Conservation (phyloP, 139 green algal genomes). For the Chlorella ohadii region DNA sequence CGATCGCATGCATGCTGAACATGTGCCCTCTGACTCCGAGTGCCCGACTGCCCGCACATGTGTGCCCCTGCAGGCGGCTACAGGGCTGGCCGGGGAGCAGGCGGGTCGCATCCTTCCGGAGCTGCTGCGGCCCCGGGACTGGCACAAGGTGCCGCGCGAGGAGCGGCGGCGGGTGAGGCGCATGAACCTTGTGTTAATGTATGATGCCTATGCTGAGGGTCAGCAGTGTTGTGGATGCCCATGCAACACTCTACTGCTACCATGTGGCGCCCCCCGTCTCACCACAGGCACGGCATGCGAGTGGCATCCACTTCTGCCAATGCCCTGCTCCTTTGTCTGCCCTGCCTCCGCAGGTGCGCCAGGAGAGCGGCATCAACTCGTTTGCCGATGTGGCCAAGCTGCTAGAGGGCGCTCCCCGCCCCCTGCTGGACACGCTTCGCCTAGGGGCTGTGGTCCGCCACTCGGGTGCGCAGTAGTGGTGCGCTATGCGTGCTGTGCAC, state of each 20-base stretch:
- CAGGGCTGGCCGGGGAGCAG: constrained; percentile 53
- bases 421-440: constrained; percentile 68
- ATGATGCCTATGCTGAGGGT: too few species aligned
- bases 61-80: constrained; percentile 12
- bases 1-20: too few species aligned
- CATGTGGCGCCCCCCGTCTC: too few species aligned
- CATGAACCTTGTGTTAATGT: too few species aligned
- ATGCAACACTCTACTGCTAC: too few species aligned
- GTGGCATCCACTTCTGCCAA: too few species aligned
- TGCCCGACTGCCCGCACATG: too few species aligned
- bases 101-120: constrained; percentile 69
- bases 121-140: constrained; percentile 66
- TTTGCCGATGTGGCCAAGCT: constrained; percentile 69
- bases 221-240: too few species aligned
- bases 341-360: constrained; percentile 31
- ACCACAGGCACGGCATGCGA: too few species aligned
- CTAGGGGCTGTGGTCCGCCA: constrained; percentile 56
- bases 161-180: constrained; percentile 12
- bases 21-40: too few species aligned
- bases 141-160: constrained; percentile 36
- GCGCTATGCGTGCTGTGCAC: too few species aligned
- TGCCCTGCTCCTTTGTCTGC: neutral
- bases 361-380: constrained; percentile 49
- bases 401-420: constrained; percentile 52
- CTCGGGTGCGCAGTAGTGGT: constrained; percentile 17